Base-by-base conservation (phyloP, 1,139 yeast genomes). In the Yamadazyma epiphylla region DNA sequence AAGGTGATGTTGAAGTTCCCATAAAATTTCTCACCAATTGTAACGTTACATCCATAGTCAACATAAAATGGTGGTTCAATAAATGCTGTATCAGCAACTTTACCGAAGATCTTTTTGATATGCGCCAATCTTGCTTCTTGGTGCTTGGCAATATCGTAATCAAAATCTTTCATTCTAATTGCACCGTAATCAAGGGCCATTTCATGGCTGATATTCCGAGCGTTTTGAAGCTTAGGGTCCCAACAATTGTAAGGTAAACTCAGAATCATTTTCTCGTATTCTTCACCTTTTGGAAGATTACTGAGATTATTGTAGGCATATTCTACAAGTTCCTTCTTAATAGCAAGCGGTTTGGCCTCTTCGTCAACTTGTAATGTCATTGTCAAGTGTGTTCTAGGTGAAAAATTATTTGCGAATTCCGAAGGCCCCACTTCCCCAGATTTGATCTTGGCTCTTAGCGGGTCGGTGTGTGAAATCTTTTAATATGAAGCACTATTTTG, bases 1-100 rank as follows among this genome's bases (percentile, higher is more conserved):
- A 79, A 60, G 0, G 76, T 70, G 20, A 65, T 45, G 42, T 77
- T 78, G 62, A 71, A 75, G 48, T 80, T 77, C 26, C 70, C 64
- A 42, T 74, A 77, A 43, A 74, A 74, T 5, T 50, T 43, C 34
- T 72, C 62, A 1, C 82, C 83, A 19, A 76, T 38, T 27, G 48
- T 51, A 11, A 70, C 58, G 46, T 77, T 77, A 49, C 62, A 73
- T 0, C 83, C 84, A 41, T 76, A 78, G 47, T 78, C 84, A 25
- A 75, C 72, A 35, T 46, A 59, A 37, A 76, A 68, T 2, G 83
- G 82, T 2, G 72, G 64, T 48, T 76, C 81, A 39, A 74, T 48
- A 41, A 58, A 68, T 8, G 53, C 46, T 24, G 55, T 55, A 6
- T 58, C 51, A 21, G 64, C 69, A 21, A 68, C 49, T 27, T 56